Evolutionary conservation across 257 asterid genomes (phyloP).

Genomic region (Marsdenia floribunda): DNA sequence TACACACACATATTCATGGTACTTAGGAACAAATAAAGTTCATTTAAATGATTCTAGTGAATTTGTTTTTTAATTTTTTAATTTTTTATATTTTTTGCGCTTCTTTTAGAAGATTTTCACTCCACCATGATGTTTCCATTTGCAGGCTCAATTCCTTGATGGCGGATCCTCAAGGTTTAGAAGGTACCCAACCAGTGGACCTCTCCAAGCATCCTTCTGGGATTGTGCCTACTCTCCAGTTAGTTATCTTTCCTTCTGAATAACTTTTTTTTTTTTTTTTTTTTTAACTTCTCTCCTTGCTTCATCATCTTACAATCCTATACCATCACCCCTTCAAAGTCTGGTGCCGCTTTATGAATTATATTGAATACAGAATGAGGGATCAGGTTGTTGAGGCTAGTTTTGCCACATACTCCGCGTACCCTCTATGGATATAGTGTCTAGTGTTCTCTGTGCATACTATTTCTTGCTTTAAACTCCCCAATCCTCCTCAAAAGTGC

Average conservation of each 20-base stretch:
- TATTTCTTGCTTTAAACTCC: not conserved
- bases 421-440: no score
- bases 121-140: not conserved
- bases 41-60: not conserved
- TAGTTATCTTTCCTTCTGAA: constrained; percentile 18
- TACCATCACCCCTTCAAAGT: not conserved
- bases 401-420: no score
- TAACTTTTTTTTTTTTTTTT: no score
- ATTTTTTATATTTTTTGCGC: no score
- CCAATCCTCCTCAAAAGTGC: not conserved
- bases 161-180: constrained; percentile 77
- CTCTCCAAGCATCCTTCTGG: constrained; percentile 77
- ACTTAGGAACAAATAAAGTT: not conserved
- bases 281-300: no score
- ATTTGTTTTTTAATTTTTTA: not conserved
- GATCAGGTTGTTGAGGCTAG: not conserved
- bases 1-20: not conserved
- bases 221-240: constrained; percentile 85
- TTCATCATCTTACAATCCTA: not conserved
- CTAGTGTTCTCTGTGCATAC: not conserved
- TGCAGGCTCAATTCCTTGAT: constrained; percentile 12
- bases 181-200: constrained; percentile 80
- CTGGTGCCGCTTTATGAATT: not conserved
- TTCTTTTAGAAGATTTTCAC: not conserved
- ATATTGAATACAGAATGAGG: not conserved